Evolutionary conservation across 257 asterid species (phyloP), one percentile per base, ranked within the genome.

Genomic region (Gentiana straminea): DNA sequence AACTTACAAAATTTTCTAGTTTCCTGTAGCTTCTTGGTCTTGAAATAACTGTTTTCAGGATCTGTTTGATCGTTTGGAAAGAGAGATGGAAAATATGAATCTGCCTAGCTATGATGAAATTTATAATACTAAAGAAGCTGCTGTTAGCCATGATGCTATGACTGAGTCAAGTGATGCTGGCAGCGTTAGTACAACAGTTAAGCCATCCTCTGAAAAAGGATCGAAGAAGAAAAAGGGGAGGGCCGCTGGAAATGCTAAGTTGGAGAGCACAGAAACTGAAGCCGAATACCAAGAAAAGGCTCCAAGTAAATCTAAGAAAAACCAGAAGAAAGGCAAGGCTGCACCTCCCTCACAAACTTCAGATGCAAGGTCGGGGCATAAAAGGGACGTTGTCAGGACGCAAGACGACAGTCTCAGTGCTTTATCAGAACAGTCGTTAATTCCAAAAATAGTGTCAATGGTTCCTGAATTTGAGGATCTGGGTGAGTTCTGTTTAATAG

Each of bases 401-500:
- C 64, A 67, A 63, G 78, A 69, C 53, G 97, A 77, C 46, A 75
- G 46, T 61, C 79, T 82, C 49, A 64, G 75, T 72, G 70, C 71
- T 71, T 68, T 92, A 49, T 78, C 95, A 33, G 93, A 84, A 70
- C 94, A 87, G 71, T 85, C 90, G 67, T 60, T 92, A 57, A 70
- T 80, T 70, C 83, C 62, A 65, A 88, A 83, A 76, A 77, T 92
- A 51, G 64, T 68, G 68, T 68, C 89, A 33, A 67, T 87, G 75
- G 68, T 83, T 71, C 95, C 95, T 32, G 98, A 92, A 64, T 70
- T 92, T 67, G 97, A 85, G 71, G 95, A 85, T 68, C 93, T 78
- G 83, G 96, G 96, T 83, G 48, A 48, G 71, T 55, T 57, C 43
- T 41, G 24, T 9, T 3, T 13, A 2, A 7, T 35, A 41, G 10